phyloP scores from a whole-genome alignment of 345 rosid species.

The Eucalyptus erythrocorys region DNA sequence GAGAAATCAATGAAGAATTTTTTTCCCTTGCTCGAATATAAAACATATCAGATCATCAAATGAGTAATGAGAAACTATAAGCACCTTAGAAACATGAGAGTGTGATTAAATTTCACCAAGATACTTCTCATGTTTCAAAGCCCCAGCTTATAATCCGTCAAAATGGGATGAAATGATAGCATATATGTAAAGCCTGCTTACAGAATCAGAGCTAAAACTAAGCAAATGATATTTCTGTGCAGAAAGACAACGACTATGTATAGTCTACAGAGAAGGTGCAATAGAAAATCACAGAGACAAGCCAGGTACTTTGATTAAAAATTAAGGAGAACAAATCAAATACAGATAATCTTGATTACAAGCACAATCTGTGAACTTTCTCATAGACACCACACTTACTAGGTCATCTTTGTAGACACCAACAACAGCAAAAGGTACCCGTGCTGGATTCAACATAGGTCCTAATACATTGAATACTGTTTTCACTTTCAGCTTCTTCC shows the following conservation, averaged over 20 bases:
- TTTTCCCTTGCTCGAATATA: not conserved
- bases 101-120: not conserved
- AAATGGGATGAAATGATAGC: not conserved
- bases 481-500: slow-evolving; percentile 74
- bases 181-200: not conserved
- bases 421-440: slow-evolving; percentile 76
- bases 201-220: not conserved
- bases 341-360: not conserved
- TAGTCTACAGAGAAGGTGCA: not conserved
- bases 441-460: slow-evolving; percentile 88
- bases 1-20: not conserved
- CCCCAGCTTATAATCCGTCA: not conserved
- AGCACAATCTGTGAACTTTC: not conserved
- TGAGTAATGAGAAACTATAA: not conserved
- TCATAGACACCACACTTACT: slow-evolving; percentile 16
- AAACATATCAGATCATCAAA: not conserved
- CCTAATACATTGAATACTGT: slow-evolving; percentile 87
- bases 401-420: slow-evolving; percentile 78
- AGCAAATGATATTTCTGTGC: not conserved
- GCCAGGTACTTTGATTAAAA: not conserved
- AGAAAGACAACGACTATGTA: not conserved
- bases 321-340: not conserved
- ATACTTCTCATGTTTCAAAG: not conserved
- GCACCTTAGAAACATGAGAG: not conserved
- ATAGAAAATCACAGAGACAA: not conserved